phyloP scores from a whole-genome alignment of 257 asterid genomes.

The Nicotiana obtusifolia region DNA sequence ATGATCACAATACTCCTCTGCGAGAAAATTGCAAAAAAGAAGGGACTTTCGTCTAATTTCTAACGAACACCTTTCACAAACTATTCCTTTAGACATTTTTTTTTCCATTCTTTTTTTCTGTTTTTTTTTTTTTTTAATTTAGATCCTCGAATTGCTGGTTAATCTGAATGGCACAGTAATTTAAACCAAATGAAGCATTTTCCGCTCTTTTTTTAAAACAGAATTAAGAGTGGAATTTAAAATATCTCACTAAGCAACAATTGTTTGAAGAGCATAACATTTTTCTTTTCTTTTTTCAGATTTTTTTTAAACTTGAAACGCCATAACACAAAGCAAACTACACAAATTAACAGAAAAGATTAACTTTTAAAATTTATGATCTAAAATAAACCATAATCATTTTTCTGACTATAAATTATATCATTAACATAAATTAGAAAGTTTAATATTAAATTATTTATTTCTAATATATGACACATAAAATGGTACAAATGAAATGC shows the following conservation, averaged over 20 bases:
- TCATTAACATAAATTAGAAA: too few species aligned
- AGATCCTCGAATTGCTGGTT: not conserved
- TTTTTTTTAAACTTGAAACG: too few species aligned
- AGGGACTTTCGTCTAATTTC: not conserved
- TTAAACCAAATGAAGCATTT: not conserved
- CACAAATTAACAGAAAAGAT: too few species aligned
- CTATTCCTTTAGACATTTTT: not conserved
- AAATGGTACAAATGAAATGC: too few species aligned
- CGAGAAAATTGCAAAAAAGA: not conserved
- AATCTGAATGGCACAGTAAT: not conserved
- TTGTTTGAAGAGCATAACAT: not conserved
- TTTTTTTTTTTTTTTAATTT: too few species aligned
- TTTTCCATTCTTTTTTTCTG: not conserved
- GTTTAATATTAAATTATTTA: too few species aligned
- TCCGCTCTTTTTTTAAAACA: not conserved
- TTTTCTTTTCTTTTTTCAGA: not conserved
- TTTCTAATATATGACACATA: too few species aligned
- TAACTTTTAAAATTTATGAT: too few species aligned
- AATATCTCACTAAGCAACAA: not conserved
- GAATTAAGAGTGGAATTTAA: not conserved
- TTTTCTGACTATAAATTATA: too few species aligned
- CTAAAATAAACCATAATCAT: too few species aligned
- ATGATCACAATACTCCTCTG: not conserved
- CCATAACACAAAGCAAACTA: too few species aligned
- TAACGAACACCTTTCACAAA: not conserved